phyloP scores from a whole-genome alignment of 1,139 yeast genomes.

The Blastobotrys serpentis region DNA sequence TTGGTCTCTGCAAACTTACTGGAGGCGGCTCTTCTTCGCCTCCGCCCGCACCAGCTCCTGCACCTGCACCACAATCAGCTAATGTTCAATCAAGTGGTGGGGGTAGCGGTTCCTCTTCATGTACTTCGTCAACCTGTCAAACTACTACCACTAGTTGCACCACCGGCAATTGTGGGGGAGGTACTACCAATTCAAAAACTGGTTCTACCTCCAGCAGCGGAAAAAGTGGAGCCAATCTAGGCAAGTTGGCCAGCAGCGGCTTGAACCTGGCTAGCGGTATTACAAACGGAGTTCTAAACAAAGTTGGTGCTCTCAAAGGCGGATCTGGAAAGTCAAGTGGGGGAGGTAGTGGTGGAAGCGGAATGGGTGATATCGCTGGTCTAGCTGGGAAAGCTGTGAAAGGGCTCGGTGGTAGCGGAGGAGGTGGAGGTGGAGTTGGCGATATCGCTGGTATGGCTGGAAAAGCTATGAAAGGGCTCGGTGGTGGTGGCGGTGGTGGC shows the following conservation, averaged over 20 bases:
- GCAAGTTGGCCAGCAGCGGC: neutral
- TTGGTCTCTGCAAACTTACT: conserved; percentile 1
- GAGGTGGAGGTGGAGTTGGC: neutral
- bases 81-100: neutral
- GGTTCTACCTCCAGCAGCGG: neutral
- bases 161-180: neutral
- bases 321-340: neutral
- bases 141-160: neutral
- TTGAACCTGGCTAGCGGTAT: neutral
- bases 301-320: too few species aligned
- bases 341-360: neutral
- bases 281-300: neutral
- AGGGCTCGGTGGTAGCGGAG: neutral
- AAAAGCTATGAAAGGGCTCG: neutral
- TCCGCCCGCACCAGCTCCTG: neutral
- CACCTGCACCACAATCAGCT: neutral
- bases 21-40: conserved; percentile 1
- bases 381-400: neutral
- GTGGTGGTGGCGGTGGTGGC: conserved; percentile 5
- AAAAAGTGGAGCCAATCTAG: neutral
- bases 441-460: conserved; percentile 1
- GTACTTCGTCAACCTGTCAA: neutral
- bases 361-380: neutral
- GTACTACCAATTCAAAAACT: neutral
- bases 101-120: neutral